Base-by-base conservation (phyloP, 2,329 filamentous ascomycete genomes). In the Chaetothyriales sp. region DNA sequence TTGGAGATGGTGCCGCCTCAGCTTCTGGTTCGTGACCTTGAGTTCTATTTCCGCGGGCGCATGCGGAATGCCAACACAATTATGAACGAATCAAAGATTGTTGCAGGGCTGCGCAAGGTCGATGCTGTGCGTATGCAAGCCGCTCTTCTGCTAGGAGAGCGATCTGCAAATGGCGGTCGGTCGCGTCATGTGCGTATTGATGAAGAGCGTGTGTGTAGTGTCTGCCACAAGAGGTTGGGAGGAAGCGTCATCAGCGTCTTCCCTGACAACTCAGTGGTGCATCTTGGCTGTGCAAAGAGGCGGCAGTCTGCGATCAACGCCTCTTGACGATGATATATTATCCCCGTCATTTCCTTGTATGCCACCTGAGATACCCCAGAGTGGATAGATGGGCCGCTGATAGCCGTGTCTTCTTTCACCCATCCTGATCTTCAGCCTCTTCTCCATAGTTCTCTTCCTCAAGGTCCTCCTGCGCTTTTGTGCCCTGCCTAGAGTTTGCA, bases 191-290 rank as follows among this genome's bases (percentile, higher is more conserved):
- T 95, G 9, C 79, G 87, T 18, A 81, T 98, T 48, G 80, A 78
- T 8, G 90, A 98, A 61, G 90, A 96, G 63, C 75, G 86, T 48
- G 83, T 95, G 50, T 98, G 92, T 65, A 82, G 84, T 10, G 86
- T 94, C 15, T 98, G 92, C 65, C 84, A 95, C 66, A 96, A 95
- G 73, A 75, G 92, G 57, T 77, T 98, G 57, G 90, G 89, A 1
- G 84, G 87, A 1, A 94, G 85, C 65, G 92, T 95, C 18, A 84
- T 96, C 53, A 83, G 89, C 43, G 89, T 95, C 10, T 76, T 92
- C 67, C 86, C 89, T 5, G 85, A 94, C 57, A 72, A 73, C 57
- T 69, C 66, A 10, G 84, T 88, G 15, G 83, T 92, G 54, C 86
- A 92, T 71, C 85, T 90, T 63, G 85, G 84, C 22, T 92, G 86